Evolutionary conservation across 306 rosid genomes (phyloP).

Genomic region (Casuarina equisetifolia): DNA sequence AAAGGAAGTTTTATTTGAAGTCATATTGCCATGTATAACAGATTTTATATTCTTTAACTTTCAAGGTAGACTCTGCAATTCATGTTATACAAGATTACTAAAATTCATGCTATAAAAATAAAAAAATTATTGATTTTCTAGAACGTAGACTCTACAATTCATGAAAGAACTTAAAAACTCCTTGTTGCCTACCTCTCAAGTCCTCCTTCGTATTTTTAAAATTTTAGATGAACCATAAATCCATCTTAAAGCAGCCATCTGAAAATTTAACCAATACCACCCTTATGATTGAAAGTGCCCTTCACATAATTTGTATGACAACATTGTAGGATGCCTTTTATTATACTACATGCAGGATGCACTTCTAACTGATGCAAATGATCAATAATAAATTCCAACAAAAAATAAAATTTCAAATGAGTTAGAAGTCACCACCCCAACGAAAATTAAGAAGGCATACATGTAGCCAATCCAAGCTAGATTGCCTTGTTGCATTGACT

Average conservation of each 20-base stretch:
- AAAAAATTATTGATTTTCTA: not conserved
- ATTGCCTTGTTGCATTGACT: constrained; percentile 91
- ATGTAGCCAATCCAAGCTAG: constrained; percentile 81
- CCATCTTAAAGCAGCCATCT: not conserved
- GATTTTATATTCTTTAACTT: not conserved
- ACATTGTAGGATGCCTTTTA: not conserved
- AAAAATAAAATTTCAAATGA: constrained; percentile 1
- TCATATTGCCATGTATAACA: not conserved
- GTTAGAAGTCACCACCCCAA: constrained; percentile 63
- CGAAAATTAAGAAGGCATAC: constrained; percentile 72
- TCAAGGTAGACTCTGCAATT: not conserved
- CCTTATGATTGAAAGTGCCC: not conserved
- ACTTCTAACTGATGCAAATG: not conserved
- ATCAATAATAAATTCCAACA: not conserved
- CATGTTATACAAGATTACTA: not conserved
- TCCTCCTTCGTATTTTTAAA: not conserved
- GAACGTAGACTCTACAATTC: not conserved
- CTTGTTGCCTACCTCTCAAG: no score
- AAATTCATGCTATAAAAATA: not conserved
- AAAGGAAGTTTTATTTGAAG: not conserved
- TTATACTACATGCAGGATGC: not conserved
- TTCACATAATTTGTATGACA: not conserved
- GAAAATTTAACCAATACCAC: not conserved
- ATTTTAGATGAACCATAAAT: not conserved
- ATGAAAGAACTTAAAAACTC: not conserved